Base-by-base conservation (phyloP, 2,329 filamentous ascomycete species). In the Alternaria sp. region DNA sequence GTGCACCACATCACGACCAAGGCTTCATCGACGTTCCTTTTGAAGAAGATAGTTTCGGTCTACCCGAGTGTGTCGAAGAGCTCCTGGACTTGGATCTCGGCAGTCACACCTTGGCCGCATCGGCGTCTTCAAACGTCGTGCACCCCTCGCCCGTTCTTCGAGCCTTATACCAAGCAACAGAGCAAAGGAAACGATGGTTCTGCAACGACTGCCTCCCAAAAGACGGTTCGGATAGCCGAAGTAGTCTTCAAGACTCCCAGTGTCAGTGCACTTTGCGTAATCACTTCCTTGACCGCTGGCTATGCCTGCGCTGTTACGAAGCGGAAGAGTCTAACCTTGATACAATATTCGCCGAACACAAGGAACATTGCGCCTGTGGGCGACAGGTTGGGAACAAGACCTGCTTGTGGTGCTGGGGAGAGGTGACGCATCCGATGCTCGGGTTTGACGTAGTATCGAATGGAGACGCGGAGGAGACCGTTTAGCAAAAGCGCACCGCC, bases 21-120 rank as follows among this genome's bases (percentile, higher is more conserved):
- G 77, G 77, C 4, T 73, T 70, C 21, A 69, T 79, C 18, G 77
- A 78, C 15, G 60, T 71, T 21, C 75, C 77, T 0, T 66, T 77
- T 8, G 69, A 73, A 14, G 45, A 62, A 5, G 53, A 60, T n/a
- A 45, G 56, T 3, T 65, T 59, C 56, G 71, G 69, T 2, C 62
- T 65, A n/a, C 68, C 70, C 7, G 72, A 76, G 45, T 66, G 58
- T 20, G 67, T 79, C 30, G 65, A 72, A 12, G 67, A 73, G 1
- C 67, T 78, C 3, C 60, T 79, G 37, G 61, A 73, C 41, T 53
- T 72, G 9, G 63, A 78, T 43, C 68, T 79, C 0, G 75, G 76
- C 2, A 21, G 43, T 20, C 33, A 63, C 12, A 70, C 69, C 4
- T 60, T 72, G 26, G 61, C 63, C 2, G 60, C 70, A n/a, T 70